phyloP scores from a whole-genome alignment of 768 basidiomycete species.

The Jaapia argillacea region DNA sequence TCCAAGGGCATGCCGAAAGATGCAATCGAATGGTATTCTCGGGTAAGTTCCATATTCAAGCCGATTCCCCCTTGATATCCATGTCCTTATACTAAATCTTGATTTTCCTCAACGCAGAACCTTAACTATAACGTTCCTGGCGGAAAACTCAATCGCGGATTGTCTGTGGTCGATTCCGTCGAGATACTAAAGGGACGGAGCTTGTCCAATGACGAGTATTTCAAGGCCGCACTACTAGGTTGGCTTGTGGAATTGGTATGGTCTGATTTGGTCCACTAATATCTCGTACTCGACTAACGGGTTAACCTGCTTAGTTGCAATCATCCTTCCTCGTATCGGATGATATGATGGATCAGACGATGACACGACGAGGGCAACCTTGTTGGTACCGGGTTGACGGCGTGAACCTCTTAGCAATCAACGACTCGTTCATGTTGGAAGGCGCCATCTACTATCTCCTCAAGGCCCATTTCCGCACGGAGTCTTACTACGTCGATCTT shows the following conservation, averaged over 20 bases:
- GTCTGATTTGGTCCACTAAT: constrained; percentile 8
- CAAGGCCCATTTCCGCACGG: constrained; percentile 74
- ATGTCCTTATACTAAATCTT: not conserved
- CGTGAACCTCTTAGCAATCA: constrained; percentile 84
- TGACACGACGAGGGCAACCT: constrained; percentile 89
- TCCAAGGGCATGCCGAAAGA: constrained; percentile 74
- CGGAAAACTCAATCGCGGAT: constrained; percentile 93
- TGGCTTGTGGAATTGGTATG: constrained; percentile 94
- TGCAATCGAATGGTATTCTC: constrained; percentile 76
- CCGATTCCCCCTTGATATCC: not conserved
- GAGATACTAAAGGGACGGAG: constrained; percentile 72
- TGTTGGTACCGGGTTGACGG: constrained; percentile 80
- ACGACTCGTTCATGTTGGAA: constrained; percentile 95
- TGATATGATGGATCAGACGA: constrained; percentile 94
- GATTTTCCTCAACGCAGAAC: constrained; percentile 36
- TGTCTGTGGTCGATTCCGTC: constrained; percentile 90
- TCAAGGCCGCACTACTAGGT: constrained; percentile 79
- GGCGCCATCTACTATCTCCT: constrained; percentile 86
- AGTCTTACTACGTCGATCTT: constrained; percentile 80
- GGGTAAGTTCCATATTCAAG: constrained; percentile 42
- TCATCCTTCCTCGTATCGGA: constrained; percentile 95
- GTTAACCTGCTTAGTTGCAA: constrained; percentile 56
- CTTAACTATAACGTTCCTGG: constrained; percentile 93
- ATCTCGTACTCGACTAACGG: not conserved
- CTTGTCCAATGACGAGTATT: constrained; percentile 77